Evolutionary conservation across 164 flowering plant species (phyloP).

Genomic region (Vitis labrusca): DNA sequence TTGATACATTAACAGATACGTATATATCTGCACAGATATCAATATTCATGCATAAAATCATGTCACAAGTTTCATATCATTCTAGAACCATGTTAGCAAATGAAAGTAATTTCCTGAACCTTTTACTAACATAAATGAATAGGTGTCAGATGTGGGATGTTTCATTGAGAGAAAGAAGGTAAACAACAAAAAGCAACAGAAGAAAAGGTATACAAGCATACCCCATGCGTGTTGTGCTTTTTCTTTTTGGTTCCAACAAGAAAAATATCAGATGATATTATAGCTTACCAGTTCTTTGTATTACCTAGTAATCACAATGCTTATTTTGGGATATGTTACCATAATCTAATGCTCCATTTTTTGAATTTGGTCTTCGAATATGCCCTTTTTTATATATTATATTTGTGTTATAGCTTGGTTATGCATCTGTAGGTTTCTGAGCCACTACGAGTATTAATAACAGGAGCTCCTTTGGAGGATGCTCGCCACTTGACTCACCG

Average conservation of each 20-base stretch:
- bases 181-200: background rate
- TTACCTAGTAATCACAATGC: background rate
- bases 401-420: constrained; percentile 15
- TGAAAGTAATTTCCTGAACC: too few relatives aligned
- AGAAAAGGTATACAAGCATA: background rate
- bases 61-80: too few relatives aligned
- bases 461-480: constrained; percentile 75
- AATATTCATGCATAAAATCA: too few relatives aligned
- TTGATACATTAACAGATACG: too few relatives aligned
- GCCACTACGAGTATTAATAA: constrained; percentile 56
- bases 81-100: too few relatives aligned
- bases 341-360: background rate
- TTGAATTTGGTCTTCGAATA: background rate
- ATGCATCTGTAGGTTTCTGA: constrained; percentile 50
- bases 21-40: too few relatives aligned
- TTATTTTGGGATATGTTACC: background rate
- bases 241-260: background rate
- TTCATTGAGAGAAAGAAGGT: background rate
- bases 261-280: background rate
- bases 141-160: background rate
- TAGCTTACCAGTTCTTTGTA: background rate
- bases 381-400: constrained; percentile 4
- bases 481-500: constrained; percentile 66
- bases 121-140: background rate
- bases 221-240: background rate